Evolutionary conservation across 2,329 filamentous ascomycete species (phyloP).

Genomic region (Rutstroemia sydowiana): DNA sequence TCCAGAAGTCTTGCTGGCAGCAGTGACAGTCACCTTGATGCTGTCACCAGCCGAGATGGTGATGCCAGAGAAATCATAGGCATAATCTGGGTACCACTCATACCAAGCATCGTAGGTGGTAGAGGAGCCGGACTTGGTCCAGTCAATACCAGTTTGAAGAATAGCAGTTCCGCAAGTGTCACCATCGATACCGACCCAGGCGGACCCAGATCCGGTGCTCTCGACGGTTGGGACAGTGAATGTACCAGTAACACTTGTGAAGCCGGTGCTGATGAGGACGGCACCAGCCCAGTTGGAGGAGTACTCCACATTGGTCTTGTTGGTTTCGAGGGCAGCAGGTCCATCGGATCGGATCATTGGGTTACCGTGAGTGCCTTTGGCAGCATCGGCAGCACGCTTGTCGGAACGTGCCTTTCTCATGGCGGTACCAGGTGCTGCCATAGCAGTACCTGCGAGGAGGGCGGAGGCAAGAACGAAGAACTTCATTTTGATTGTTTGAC

Average conservation of each 20-base stretch:
- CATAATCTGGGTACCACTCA: conserved; percentile 53
- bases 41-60: conserved; percentile 38
- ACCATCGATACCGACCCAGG: conserved; percentile 57
- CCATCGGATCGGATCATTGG: conserved; percentile 30
- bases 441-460: conserved; percentile 35
- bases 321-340: conserved; percentile 27
- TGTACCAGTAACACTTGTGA: conserved; percentile 44
- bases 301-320: conserved; percentile 41
- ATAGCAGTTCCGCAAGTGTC: conserved; percentile 48
- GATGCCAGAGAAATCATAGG: conserved; percentile 44
- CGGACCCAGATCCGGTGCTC: conserved; percentile 28
- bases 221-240: conserved; percentile 47
- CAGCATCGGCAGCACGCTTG: conserved; percentile 19
- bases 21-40: conserved; percentile 35
- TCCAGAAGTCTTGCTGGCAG: conserved; percentile 34
- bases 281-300: conserved; percentile 53
- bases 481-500: conserved; percentile 39
- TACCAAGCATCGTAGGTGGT: conserved; percentile 50
- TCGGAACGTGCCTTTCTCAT: conserved; percentile 32
- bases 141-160: conserved; percentile 51
- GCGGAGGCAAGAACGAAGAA: conserved; percentile 34
- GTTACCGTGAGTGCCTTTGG: conserved; percentile 21
- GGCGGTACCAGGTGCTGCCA: conserved; percentile 39
- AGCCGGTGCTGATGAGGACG: conserved; percentile 42
- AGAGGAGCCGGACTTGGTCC: conserved; percentile 37